phyloP scores from a whole-genome alignment of 2,329 filamentous ascomycete genomes.

The Penicillium freii region DNA sequence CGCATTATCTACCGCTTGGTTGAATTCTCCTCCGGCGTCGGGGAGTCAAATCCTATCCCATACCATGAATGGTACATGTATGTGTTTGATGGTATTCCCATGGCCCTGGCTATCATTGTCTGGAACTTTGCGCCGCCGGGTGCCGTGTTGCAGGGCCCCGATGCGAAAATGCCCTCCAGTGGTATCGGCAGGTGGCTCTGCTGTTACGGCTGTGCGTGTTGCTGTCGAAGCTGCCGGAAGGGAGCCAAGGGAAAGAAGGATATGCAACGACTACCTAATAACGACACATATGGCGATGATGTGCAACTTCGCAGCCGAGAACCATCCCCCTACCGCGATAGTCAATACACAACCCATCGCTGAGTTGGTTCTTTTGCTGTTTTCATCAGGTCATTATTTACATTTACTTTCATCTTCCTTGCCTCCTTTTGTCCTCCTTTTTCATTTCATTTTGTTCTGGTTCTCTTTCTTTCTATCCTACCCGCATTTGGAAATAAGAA shows the following conservation, averaged over 20 bases:
- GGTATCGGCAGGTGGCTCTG: constrained; percentile 1
- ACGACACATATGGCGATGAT: neutral
- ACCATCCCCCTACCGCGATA: neutral
- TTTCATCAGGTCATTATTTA: neutral
- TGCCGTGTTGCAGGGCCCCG: neutral
- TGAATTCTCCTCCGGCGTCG: constrained; percentile 55
- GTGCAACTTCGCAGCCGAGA: neutral
- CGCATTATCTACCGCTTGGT: constrained; percentile 59
- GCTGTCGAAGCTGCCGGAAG: constrained; percentile 6
- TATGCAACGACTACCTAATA: constrained; percentile 1
- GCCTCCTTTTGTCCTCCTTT: neutral
- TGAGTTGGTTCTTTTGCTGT: neutral
- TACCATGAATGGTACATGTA: constrained; percentile 41
- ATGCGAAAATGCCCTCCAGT: constrained; percentile 1
- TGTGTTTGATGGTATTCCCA: constrained; percentile 41
- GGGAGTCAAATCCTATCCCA: constrained; percentile 37
- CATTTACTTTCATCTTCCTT: neutral
- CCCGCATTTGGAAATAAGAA: neutral
- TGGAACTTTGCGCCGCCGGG: constrained; percentile 19
- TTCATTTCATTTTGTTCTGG: neutral
- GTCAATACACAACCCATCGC: neutral
- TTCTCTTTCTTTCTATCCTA: neutral
- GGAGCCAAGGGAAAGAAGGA: neutral
- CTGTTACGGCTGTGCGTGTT: constrained; percentile 2
- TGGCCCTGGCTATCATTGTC: constrained; percentile 38